Percentiles rank a stretch among this genome's conserved stretches.
phyloP scores from a whole-genome alignment of 495 filamentous ascomycete species.

The Podospora tetraspora region DNA sequence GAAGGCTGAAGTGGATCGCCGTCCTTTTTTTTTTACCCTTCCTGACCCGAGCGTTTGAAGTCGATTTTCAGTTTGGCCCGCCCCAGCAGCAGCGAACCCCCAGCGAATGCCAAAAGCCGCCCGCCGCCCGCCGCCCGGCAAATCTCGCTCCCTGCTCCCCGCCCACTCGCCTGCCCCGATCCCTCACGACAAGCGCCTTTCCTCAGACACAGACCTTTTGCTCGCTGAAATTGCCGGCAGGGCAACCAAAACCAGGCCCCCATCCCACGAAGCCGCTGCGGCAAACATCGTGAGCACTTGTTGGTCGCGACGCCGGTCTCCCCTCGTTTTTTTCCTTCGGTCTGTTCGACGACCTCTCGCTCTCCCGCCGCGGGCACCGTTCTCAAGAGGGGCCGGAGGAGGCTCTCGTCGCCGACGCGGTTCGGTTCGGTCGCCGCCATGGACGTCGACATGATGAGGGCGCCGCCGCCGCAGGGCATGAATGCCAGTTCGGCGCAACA shows the following conservation, averaged over 20 bases:
- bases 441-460: conserved; percentile 25
- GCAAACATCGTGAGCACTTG: conserved; percentile 11
- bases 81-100: not conserved
- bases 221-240: conserved; percentile 24
- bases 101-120: not conserved
- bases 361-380: not conserved
- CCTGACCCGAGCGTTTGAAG: not conserved
- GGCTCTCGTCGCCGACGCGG: not conserved
- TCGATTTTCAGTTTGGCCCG: not conserved
- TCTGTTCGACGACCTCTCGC: not conserved
- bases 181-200: not conserved
- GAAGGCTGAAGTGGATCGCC: not conserved
- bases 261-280: conserved; percentile 16
- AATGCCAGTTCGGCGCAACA: conserved; percentile 1
- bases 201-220: conserved; percentile 19
- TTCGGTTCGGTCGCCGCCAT: conserved; percentile 1
- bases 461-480: conserved; percentile 11
- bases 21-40: not conserved
- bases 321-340: not conserved
- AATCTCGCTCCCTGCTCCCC: not conserved
- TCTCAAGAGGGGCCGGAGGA: not conserved
- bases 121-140: not conserved
- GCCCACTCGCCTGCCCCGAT: not conserved
- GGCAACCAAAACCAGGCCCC: conserved; percentile 21
- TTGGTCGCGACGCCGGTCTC: not conserved